A percentile compares a stretch with the other conserved stretches of the same genome.
Conservation (phyloP, 108 stramenopile genomes). For the Mayamaea pseudoterrestris region DNA sequence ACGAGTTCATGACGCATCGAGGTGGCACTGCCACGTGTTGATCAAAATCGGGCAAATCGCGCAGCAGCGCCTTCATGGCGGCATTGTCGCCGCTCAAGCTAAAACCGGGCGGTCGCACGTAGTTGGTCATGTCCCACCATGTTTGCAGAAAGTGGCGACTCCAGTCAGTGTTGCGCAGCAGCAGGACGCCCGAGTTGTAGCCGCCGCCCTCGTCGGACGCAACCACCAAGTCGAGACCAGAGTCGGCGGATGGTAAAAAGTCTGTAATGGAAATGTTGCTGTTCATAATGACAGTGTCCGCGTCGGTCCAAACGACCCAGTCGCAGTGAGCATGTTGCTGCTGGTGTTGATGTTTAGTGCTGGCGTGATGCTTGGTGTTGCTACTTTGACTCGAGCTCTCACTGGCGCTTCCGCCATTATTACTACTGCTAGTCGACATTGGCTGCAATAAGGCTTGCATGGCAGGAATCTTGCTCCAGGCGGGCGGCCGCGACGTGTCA, state of each 20-base stretch:
- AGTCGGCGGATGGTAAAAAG: constrained; percentile 9
- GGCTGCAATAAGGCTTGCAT: constrained; percentile 11
- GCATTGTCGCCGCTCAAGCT: constrained; percentile 14
- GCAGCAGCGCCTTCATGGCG: constrained; percentile 10
- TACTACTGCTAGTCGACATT: too few relatives aligned
- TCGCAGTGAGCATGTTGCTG: constrained; percentile 17
- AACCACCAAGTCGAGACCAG: constrained; percentile 10
- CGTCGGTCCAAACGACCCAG: constrained; percentile 31
- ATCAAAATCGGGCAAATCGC: constrained; percentile 7
- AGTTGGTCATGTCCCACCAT: constrained; percentile 20
- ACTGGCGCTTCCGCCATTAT: too few relatives aligned
- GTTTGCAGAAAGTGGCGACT: constrained; percentile 11
- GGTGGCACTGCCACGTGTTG: constrained; percentile 11
- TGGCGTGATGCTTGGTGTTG: too few relatives aligned
- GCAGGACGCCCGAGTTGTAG: constrained; percentile 15
- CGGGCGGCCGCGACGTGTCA: constrained; percentile 14
- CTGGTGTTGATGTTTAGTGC: too few relatives aligned
- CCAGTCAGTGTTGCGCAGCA: constrained; percentile 10
- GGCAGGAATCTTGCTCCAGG: constrained; percentile 19
- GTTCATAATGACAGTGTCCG: constrained; percentile 42
- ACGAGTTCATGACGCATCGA: constrained; percentile 16
- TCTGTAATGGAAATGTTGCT: constrained; percentile 21
- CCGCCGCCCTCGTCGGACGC: constrained; percentile 5
- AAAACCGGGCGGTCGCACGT: constrained; percentile 8
- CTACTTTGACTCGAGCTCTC: too few relatives aligned